Conservation (phyloP, 2,329 filamentous ascomycete genomes). For the Aspergillus proliferans region DNA sequence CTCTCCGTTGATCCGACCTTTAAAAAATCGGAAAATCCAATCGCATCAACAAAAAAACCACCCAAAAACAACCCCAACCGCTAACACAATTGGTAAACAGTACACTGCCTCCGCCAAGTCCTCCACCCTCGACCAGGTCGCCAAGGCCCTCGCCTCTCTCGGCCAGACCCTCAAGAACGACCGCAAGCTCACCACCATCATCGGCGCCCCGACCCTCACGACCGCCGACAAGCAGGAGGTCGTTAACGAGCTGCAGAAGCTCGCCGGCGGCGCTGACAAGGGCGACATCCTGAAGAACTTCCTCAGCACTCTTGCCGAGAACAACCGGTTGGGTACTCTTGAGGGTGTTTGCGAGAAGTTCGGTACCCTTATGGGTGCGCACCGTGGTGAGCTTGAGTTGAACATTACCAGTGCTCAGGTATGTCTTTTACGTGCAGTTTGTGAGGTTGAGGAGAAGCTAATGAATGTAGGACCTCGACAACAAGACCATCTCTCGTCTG, state of each 20-base stretch:
- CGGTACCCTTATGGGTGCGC: constrained; percentile 74
- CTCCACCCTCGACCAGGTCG: constrained; percentile 74
- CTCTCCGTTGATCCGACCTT: constrained; percentile 12
- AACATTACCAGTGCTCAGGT: constrained; percentile 85
- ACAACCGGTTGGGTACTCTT: constrained; percentile 86
- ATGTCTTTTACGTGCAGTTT: constrained; percentile 29
- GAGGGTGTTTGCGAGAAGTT: constrained; percentile 85
- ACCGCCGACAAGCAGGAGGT: constrained; percentile 77
- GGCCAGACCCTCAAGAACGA: constrained; percentile 71
- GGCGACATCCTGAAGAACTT: constrained; percentile 88
- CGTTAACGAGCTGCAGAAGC: constrained; percentile 80
- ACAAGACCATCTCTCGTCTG: constrained; percentile 75
- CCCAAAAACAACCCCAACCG: constrained; percentile 1
- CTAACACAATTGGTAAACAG: constrained; percentile 43
- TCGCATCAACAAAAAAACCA: constrained; percentile 3
- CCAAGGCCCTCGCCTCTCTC: constrained; percentile 71
- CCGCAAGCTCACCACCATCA: constrained; percentile 68
- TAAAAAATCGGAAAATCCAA: constrained; percentile 5
- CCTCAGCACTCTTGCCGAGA: constrained; percentile 80
- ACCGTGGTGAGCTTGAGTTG: constrained; percentile 89
- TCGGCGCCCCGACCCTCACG: constrained; percentile 73
- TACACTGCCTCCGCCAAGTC: constrained; percentile 94
- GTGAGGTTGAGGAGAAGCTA: constrained; percentile 1
- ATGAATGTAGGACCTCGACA: constrained; percentile 65
- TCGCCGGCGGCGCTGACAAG: constrained; percentile 62